Conservation (phyloP, 495 filamentous ascomycete species). For the Staphylotrichum longicolle region DNA sequence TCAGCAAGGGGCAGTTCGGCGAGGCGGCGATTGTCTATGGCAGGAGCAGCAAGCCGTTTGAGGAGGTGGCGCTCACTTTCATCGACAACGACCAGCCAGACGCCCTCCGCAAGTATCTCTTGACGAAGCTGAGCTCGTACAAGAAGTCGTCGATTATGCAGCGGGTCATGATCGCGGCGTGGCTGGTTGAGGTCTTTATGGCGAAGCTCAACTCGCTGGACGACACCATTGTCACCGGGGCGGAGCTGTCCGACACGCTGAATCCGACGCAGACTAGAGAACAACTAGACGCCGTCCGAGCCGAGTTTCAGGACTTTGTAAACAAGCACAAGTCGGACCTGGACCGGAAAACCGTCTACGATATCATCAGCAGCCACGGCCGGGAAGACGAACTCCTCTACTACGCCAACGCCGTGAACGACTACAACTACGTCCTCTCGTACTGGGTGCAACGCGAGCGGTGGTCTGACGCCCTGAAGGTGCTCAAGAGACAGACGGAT, state of each 20-base stretch:
- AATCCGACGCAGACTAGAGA: constrained; percentile 67
- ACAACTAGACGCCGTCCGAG: constrained; percentile 64
- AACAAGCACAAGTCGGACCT: constrained; percentile 79
- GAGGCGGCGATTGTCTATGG: constrained; percentile 91
- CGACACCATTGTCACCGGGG: constrained; percentile 87
- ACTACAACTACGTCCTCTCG: constrained; percentile 89
- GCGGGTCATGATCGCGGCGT: constrained; percentile 88
- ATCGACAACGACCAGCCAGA: constrained; percentile 88
- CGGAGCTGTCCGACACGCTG: constrained; percentile 70
- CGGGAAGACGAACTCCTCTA: constrained; percentile 87
- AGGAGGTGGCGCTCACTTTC: constrained; percentile 87
- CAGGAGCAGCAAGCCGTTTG: constrained; percentile 92
- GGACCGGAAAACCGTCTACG: constrained; percentile 88
- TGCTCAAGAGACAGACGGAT: constrained; percentile 87
- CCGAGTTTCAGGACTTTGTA: constrained; percentile 85
- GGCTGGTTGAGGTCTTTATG: constrained; percentile 97
- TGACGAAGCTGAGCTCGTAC: constrained; percentile 76
- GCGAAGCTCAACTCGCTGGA: constrained; percentile 92
- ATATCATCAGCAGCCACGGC: constrained; percentile 92
- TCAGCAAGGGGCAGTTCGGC: constrained; percentile 70
- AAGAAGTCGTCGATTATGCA: constrained; percentile 89
- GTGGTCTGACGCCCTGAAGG: constrained; percentile 84
- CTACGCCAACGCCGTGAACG: constrained; percentile 82
- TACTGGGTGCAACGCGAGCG: constrained; percentile 98
- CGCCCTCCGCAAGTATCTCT: constrained; percentile 84